Conservation (phyloP, 768 basidiomycete species). For the Mycena galericulata region DNA sequence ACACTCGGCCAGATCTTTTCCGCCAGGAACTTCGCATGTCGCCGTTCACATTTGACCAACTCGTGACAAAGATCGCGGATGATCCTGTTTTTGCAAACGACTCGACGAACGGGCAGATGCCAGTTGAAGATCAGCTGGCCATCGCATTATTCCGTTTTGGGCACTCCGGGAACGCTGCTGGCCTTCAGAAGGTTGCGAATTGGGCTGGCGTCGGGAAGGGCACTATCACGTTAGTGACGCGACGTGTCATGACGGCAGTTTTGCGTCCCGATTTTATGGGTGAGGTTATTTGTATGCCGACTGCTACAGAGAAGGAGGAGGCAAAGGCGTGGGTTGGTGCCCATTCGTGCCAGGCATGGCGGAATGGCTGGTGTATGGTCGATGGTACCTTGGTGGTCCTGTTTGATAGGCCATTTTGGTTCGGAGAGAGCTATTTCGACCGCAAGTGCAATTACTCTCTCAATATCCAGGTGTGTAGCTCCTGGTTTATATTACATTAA, state of each 20-base stretch:
- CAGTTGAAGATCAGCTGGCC: conserved; percentile 49
- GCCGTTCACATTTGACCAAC: conserved; percentile 50
- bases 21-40: conserved; percentile 45
- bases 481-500: no score
- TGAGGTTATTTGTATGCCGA: conserved; percentile 43
- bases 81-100: conserved; percentile 44
- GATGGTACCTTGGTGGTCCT: conserved; percentile 43
- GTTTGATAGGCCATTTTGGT: conserved; percentile 42
- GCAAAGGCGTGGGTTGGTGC: conserved; percentile 53
- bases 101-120: conserved; percentile 39
- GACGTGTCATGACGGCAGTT: conserved; percentile 47
- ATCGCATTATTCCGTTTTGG: conserved; percentile 54
- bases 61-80: conserved; percentile 37
- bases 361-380: conserved; percentile 42
- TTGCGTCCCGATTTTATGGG: conserved; percentile 40
- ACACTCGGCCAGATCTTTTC: conserved; percentile 43
- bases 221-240: conserved; percentile 42
- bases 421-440: conserved; percentile 52
- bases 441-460: no score
- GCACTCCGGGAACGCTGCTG: conserved; percentile 52
- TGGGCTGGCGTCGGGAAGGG: conserved; percentile 53
- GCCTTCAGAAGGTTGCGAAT: conserved; percentile 39
- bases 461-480: conserved; percentile 48
- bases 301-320: conserved; percentile 46
- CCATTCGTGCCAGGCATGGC: conserved; percentile 49